phyloP scores from a whole-genome alignment of 176 grass and related monocot species.

The Cenchrus purpureus region DNA sequence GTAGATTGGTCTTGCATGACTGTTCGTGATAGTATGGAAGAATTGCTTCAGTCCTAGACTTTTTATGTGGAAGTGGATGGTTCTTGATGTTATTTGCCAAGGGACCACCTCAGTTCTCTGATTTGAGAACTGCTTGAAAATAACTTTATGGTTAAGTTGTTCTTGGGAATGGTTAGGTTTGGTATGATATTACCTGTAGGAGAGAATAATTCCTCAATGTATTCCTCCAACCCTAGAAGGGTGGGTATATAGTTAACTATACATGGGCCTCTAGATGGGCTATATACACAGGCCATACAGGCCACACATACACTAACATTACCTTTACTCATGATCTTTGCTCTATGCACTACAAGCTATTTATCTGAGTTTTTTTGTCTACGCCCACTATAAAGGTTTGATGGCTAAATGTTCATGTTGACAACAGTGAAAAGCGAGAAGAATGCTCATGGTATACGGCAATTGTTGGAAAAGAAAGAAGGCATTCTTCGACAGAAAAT shows the following conservation, averaged over 20 bases:
- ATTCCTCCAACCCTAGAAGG: too few species aligned
- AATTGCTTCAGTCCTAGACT: neutral
- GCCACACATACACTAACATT: too few species aligned
- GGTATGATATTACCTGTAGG: neutral
- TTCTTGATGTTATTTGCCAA: slow-evolving; percentile 18
- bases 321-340: slow-evolving; percentile 8
- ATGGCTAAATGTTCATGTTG: slow-evolving; percentile 46
- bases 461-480: slow-evolving; percentile 88
- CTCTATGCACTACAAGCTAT: neutral
- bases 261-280: too few species aligned
- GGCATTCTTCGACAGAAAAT: slow-evolving; percentile 95
- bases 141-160: slow-evolving; percentile 17
- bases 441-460: slow-evolving; percentile 68
- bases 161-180: slow-evolving; percentile 17
- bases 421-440: slow-evolving; percentile 68
- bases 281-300: too few species aligned
- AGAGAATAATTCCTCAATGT: too few species aligned
- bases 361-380: slow-evolving; percentile 23
- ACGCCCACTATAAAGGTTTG: neutral
- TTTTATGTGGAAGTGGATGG: neutral
- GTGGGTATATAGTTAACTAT: too few species aligned
- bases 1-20: neutral
- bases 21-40: slow-evolving; percentile 13
- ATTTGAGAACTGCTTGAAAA: neutral
- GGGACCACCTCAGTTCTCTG: neutral